phyloP scores from a whole-genome alignment of 2,329 filamentous ascomycete genomes.

The Stylonectria norvegica region DNA sequence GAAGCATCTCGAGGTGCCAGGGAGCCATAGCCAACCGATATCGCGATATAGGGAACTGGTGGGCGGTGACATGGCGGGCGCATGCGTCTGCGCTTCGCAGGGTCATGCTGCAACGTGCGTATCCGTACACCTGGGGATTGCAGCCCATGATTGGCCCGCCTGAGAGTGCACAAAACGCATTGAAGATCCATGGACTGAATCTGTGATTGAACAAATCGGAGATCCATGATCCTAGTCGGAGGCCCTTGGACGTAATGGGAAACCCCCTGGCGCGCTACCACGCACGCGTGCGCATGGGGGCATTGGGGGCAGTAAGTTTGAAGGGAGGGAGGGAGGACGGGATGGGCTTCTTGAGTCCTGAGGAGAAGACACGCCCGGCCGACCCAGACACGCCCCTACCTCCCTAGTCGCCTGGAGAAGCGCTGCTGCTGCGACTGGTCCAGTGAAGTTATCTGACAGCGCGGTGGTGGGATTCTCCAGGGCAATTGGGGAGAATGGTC shows the following conservation, averaged over 20 bases:
- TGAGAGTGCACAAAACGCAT: slow-evolving; percentile 15
- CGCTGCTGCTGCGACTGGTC: slow-evolving; percentile 9
- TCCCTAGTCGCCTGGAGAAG: slow-evolving; percentile 13
- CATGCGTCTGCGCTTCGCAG: slow-evolving; percentile 7
- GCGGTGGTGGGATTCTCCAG: slow-evolving; percentile 2
- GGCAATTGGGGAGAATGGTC: slow-evolving; percentile 7
- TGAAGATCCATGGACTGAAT: slow-evolving; percentile 19
- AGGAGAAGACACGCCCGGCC: slow-evolving; percentile 11
- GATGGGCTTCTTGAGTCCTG: no score
- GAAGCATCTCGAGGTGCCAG: no score
- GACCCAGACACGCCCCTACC: slow-evolving; percentile 16
- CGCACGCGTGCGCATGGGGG: slow-evolving; percentile 7
- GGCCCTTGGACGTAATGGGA: slow-evolving; percentile 15
- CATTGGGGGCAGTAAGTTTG: no score
- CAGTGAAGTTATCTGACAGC: slow-evolving; percentile 7
- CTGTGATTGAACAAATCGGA: slow-evolving; percentile 26
- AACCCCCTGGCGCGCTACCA: slow-evolving; percentile 14
- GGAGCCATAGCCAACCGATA: no score
- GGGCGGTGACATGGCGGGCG: slow-evolving; percentile 14
- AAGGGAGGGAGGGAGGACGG: no score
- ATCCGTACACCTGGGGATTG: slow-evolving; percentile 10
- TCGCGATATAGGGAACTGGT: slow-evolving; percentile 13
- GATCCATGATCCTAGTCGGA: slow-evolving; percentile 27
- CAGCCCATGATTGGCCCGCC: slow-evolving; percentile 24
- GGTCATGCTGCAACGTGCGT: slow-evolving; percentile 7